Evolutionary conservation across 306 rosid genomes (phyloP), one percentile per base, ranked within the genome.

Genomic region (Prosopis cineraria): DNA sequence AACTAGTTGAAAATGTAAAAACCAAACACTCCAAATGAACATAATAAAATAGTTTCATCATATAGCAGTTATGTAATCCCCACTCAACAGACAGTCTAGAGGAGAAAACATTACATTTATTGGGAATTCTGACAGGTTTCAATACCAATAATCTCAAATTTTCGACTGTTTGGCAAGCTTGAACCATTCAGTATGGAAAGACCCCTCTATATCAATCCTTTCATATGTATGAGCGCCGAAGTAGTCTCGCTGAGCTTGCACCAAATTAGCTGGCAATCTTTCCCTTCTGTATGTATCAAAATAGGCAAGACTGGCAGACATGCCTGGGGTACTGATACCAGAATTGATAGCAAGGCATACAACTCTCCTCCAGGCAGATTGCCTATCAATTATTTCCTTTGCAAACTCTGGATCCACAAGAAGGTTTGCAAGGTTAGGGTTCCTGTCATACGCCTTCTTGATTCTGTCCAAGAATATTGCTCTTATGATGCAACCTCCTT

Each of bases 211-310:
- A 36, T 93, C 98, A 64, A 74, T 78, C 86, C 98, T 85, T 83
- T 93, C 93, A 70, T 93, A 93, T 34, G 98, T 93, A 81, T 93
- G 98, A 78, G 98, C 98, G 56, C 98, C 98, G 31, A 93, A 93
- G 82, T 93, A 93, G 85, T 93, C 98, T 40, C 98, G 74, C 53
- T 93, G 98, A 74, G 98, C 98, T 89, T 93, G 98, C 81, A 93
- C 97, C 89, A 91, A 78, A 80, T 93, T 93, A 64, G 98, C 98
- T 0, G 98, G 94, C 82, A 93, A 81, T 69, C 90, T 89, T 22
- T 64, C 89, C 90, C 98, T 91, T 78, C 97, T 84, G 82, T 91
- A 91, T 39, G 82, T 71, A 82, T 93, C 98, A 19, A 93, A 91
- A 73, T 93, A 91, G 64, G 98, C 98, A 73, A 93, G 96, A 84